Conservation (phyloP, 2,329 filamentous ascomycete species). For the Aureobasidium zeae region DNA sequence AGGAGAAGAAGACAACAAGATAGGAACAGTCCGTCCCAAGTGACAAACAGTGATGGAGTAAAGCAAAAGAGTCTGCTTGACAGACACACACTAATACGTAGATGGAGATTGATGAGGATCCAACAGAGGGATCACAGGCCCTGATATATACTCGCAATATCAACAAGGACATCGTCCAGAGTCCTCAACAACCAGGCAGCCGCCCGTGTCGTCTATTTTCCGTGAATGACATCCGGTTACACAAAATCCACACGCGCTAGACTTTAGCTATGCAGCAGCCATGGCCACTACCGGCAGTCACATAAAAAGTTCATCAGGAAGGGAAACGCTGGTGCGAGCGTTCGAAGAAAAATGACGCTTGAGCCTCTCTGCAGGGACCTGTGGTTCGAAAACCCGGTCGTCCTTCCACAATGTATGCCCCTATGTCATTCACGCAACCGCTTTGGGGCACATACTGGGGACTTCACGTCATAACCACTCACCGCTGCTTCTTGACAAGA, state of each 20-base stretch:
- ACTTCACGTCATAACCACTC: slow-evolving; percentile 6
- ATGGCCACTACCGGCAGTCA: slow-evolving; percentile 5
- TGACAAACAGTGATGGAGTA: too few relatives aligned
- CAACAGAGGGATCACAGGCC: too few relatives aligned
- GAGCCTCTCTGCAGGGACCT: slow-evolving; percentile 11
- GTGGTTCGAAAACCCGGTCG: slow-evolving; percentile 7
- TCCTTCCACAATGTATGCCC: slow-evolving; percentile 7
- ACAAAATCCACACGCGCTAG: too few relatives aligned
- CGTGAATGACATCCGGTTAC: not conserved
- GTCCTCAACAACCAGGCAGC: too few relatives aligned
- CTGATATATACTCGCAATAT: too few relatives aligned
- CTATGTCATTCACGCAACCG: not conserved
- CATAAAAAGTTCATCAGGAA: not conserved
- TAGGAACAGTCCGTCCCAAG: too few relatives aligned
- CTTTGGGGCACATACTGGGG: not conserved
- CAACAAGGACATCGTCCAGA: too few relatives aligned
- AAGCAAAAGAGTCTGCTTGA: too few relatives aligned
- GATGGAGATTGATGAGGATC: too few relatives aligned
- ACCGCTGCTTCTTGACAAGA: slow-evolving; percentile 11
- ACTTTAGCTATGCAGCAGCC: not conserved
- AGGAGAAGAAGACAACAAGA: too few relatives aligned
- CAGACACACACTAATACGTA: too few relatives aligned
- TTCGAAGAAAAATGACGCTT: slow-evolving; percentile 8
- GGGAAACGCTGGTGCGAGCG: not conserved
- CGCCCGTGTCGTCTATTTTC: too few relatives aligned